These are phyloP conservation scores for Silene coronaria DNA, from an alignment of 179 eudicot genomes.

Conservation along the genomic window DNA sequence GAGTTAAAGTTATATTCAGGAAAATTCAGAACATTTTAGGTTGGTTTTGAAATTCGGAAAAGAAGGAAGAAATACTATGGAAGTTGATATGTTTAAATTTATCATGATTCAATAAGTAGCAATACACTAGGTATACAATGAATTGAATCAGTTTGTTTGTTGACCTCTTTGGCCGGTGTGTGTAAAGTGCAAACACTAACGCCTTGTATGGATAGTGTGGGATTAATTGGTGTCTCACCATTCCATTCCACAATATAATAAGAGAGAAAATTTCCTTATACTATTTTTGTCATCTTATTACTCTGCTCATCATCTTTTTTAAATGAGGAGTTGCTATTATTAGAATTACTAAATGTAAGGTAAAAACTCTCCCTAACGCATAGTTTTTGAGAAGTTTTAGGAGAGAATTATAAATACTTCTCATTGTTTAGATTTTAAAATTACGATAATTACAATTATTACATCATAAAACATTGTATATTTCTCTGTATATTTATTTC, in stretches of 20 bases:
- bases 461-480: neutral
- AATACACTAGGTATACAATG: neutral
- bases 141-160: neutral
- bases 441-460: neutral
- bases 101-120: neutral
- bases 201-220: neutral
- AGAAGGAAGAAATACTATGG: neutral
- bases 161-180: neutral
- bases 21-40: neutral
- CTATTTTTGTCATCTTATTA: neutral
- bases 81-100: neutral
- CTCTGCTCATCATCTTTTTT: neutral
- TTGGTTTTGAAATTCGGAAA: neutral
- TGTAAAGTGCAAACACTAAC: neutral
- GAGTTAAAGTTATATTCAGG: neutral
- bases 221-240: conserved; percentile 2
- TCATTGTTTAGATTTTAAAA: neutral
- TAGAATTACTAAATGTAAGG: neutral
- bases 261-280: neutral
- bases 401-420: neutral
- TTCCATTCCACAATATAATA: neutral
- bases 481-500: neutral
- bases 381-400: neutral
- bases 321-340: neutral
- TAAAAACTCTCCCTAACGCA: neutral